Percentiles rank a stretch among this genome's conserved stretches.
Conservation (phyloP, 139 green algal genomes). For the Tetradesmus lagerheimii region DNA sequence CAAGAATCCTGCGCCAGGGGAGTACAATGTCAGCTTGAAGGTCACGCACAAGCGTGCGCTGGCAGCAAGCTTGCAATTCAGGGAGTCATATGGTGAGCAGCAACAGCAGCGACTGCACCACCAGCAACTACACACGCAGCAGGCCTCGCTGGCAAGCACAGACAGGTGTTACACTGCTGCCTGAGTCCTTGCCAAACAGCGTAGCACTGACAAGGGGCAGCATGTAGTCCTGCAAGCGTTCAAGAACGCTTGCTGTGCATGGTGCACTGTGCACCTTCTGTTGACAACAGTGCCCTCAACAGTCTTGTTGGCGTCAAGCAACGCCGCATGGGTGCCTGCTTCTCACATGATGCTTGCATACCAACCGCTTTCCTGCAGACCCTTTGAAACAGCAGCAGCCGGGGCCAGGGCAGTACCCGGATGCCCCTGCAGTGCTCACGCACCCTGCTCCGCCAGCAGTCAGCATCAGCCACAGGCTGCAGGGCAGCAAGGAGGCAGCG, state of each 20-base stretch:
- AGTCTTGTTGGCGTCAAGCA: too few relatives aligned
- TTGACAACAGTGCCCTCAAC: too few relatives aligned
- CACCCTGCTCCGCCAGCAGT: conserved; percentile 21
- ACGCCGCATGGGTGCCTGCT: too few relatives aligned
- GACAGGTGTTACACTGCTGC: not conserved
- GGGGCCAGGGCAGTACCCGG: conserved; percentile 33
- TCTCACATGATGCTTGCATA: too few relatives aligned
- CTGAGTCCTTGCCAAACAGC: too few relatives aligned
- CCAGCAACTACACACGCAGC: not conserved
- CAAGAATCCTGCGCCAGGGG: conserved; percentile 17
- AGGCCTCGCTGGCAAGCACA: not conserved
- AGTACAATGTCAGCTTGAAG: conserved; percentile 33
- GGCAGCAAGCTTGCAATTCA: not conserved
- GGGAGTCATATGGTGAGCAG: conserved; percentile 27
- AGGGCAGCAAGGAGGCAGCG: conserved; percentile 26
- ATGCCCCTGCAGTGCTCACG: not conserved
- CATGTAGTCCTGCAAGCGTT: too few relatives aligned
- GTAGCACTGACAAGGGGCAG: too few relatives aligned
- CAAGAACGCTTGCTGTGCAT: too few relatives aligned
- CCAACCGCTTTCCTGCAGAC: conserved; percentile 2
- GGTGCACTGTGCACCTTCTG: too few relatives aligned
- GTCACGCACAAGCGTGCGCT: not conserved
- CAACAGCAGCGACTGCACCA: not conserved
- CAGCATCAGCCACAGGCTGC: conserved; percentile 41
- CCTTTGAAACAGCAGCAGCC: conserved; percentile 38